Conservation (phyloP, 2,329 filamentous ascomycete genomes). For the Penicillium frequentans region DNA sequence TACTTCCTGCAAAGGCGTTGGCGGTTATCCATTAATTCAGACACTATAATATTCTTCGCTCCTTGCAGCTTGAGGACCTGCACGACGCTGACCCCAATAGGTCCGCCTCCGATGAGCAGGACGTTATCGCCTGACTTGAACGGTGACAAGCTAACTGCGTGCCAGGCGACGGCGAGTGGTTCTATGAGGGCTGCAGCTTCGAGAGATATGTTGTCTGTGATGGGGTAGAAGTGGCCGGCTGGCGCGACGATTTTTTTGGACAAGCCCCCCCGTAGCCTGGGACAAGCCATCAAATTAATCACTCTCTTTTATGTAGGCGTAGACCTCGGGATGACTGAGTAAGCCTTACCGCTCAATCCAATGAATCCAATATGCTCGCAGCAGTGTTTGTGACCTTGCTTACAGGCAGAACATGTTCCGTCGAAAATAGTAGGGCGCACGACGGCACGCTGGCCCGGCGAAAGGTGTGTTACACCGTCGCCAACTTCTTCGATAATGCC, state of each 20-base stretch:
- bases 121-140: slow-evolving; percentile 50
- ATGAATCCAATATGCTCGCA: slow-evolving; percentile 59
- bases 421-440: slow-evolving; percentile 63
- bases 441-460: slow-evolving; percentile 57
- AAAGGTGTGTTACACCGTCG: slow-evolving; percentile 46
- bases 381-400: slow-evolving; percentile 54
- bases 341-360: slow-evolving; percentile 51
- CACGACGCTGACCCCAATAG: slow-evolving; percentile 62
- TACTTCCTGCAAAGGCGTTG: slow-evolving; percentile 55
- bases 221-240: slow-evolving; percentile 24
- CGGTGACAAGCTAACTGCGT: slow-evolving; percentile 55
- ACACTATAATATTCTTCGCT: slow-evolving; percentile 57
- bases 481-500: slow-evolving; percentile 61
- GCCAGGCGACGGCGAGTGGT: slow-evolving; percentile 65
- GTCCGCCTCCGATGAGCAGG: slow-evolving; percentile 61
- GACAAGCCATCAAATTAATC: neutral
- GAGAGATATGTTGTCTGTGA: slow-evolving; percentile 22
- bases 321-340: neutral
- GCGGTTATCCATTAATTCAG: slow-evolving; percentile 54
- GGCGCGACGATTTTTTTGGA: slow-evolving; percentile 28
- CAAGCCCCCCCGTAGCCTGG: slow-evolving; percentile 30
- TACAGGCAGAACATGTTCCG: slow-evolving; percentile 56
- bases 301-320: neutral
- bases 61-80: slow-evolving; percentile 58
- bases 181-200: slow-evolving; percentile 56